phyloP scores from a whole-genome alignment of 1,284 basidiomycete species.

The Puccinia coronata region DNA sequence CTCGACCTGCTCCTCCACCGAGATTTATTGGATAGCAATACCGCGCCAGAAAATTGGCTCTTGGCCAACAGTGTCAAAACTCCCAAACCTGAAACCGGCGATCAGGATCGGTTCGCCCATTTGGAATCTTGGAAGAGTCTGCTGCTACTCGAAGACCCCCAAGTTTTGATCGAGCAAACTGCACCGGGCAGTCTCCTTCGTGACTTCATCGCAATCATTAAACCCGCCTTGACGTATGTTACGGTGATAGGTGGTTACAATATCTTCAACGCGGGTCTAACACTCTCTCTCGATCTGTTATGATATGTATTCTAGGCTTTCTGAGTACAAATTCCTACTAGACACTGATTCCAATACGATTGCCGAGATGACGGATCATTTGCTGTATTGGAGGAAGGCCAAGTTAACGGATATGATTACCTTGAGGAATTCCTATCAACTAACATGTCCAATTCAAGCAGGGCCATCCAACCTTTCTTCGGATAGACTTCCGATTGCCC shows the following conservation, averaged over 20 bases:
- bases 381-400: conserved; percentile 48
- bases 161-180: conserved; percentile 35
- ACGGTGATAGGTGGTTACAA: background rate
- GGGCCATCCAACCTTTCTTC: background rate
- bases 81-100: conserved; percentile 10
- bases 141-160: conserved; percentile 34
- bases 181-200: conserved; percentile 38
- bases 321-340: conserved; percentile 47
- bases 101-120: conserved; percentile 43
- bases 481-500: conserved; percentile 20
- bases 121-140: conserved; percentile 48
- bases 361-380: conserved; percentile 45
- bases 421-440: conserved; percentile 44
- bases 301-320: conserved; percentile 17
- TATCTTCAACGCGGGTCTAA: background rate
- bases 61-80: conserved; percentile 21
- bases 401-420: conserved; percentile 43
- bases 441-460: conserved; percentile 9
- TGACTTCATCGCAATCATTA: conserved; percentile 45
- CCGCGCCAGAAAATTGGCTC: conserved; percentile 16
- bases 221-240: conserved; percentile 47
- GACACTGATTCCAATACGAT: conserved; percentile 43
- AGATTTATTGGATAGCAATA: conserved; percentile 41
- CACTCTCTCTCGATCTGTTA: background rate
- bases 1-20: conserved; percentile 49